Conservation (phyloP, 116 monocot genomes). For the Phalaenopsis hybrid region DNA sequence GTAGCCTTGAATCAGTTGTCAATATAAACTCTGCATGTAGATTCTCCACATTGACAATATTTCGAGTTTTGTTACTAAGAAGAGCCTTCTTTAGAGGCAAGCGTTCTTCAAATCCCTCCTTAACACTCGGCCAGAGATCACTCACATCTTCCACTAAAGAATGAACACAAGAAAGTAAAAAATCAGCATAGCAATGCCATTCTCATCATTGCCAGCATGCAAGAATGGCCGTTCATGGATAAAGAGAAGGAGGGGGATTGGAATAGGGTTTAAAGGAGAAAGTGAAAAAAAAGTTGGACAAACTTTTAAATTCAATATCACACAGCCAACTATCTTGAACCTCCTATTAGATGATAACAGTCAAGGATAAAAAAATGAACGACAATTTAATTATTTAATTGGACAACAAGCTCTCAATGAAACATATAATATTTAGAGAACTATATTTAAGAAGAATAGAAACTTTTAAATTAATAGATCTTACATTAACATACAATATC, state of each 20-base stretch:
- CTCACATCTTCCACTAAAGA: conserved; percentile 94
- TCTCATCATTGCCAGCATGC: background rate
- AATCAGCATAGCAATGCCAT: background rate
- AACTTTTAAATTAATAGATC: too few species aligned
- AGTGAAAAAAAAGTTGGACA: background rate
- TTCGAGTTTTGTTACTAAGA: conserved; percentile 86
- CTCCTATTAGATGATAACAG: background rate
- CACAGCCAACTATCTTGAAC: background rate
- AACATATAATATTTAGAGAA: background rate
- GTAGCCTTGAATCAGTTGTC: conserved; percentile 87
- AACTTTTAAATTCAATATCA: background rate
- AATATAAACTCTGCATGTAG: conserved; percentile 80
- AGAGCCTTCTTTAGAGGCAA: conserved; percentile 77
- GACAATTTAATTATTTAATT: background rate
- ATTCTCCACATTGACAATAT: conserved; percentile 67
- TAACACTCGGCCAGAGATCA: conserved; percentile 91
- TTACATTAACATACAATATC: too few species aligned
- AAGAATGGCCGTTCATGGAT: background rate
- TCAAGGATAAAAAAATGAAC: background rate
- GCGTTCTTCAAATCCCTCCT: conserved; percentile 72
- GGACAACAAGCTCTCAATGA: background rate
- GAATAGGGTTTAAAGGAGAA: too few species aligned
- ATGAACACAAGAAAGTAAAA: conserved; percentile 10
- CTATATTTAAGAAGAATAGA: too few species aligned
- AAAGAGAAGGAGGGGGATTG: background rate